Conservation (phyloP, 805 yeast species). For the Candida fluviatilis region DNA sequence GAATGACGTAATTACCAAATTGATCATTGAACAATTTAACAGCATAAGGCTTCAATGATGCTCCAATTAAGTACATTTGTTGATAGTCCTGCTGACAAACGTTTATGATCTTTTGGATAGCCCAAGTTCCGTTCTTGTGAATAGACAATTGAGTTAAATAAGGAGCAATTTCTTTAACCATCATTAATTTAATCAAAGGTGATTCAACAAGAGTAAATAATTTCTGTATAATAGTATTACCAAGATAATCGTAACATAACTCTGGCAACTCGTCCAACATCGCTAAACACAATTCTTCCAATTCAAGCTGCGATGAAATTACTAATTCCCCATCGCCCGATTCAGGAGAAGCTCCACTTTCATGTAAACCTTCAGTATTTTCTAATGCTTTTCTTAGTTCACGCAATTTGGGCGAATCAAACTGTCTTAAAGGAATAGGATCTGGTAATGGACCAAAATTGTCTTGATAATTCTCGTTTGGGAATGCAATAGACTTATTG, state of each 20-base stretch:
- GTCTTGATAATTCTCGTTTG: constrained; percentile 46
- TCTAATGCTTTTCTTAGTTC: constrained; percentile 69
- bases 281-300: constrained; percentile 77
- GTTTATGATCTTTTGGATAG: constrained; percentile 91
- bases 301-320: constrained; percentile 46
- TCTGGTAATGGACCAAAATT: constrained; percentile 77
- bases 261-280: constrained; percentile 90
- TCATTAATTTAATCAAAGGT: constrained; percentile 67
- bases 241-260: constrained; percentile 86
- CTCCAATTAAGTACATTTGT: constrained; percentile 57
- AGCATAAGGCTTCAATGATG: constrained; percentile 72
- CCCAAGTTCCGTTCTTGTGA: constrained; percentile 99
- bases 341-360: neutral
- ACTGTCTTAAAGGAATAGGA: constrained; percentile 61
- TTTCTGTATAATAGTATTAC: constrained; percentile 94
- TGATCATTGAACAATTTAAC: constrained; percentile 89
- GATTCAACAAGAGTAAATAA: constrained; percentile 66
- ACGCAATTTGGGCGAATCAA: constrained; percentile 83
- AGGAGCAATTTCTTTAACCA: constrained; percentile 75
- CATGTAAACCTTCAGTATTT: constrained; percentile 21
- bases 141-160: constrained; percentile 87
- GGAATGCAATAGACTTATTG: constrained; percentile 24
- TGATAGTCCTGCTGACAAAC: constrained; percentile 50
- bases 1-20: constrained; percentile 94
- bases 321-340: constrained; percentile 2